Percentiles rank a stretch among this genome's conserved stretches.
Conservation (phyloP, 2,329 filamentous ascomycete genomes). For the Claviceps capensis region DNA sequence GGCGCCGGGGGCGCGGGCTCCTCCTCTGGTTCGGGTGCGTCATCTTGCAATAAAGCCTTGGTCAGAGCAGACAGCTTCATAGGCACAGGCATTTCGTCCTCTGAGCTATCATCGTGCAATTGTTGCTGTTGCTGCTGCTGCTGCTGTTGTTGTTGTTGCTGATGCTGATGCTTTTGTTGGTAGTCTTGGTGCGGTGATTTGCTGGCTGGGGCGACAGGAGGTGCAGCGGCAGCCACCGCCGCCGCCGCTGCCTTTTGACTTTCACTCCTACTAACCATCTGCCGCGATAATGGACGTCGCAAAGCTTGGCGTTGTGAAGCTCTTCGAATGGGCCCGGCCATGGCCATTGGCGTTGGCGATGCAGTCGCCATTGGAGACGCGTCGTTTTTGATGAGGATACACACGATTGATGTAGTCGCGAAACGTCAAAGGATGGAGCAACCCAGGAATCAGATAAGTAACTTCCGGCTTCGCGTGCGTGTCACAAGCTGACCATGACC, state of each 20-base stretch:
- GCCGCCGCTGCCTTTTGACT: conserved; percentile 25
- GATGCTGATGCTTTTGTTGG: too few relatives aligned
- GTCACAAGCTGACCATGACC: conserved; percentile 25
- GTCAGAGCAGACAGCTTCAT: conserved; percentile 91
- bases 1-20: conserved; percentile 30
- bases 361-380: conserved; percentile 31
- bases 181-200: conserved; percentile 23
- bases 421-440: conserved; percentile 11
- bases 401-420: background rate
- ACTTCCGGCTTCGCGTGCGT: conserved; percentile 18
- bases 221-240: conserved; percentile 17
- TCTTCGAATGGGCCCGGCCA: conserved; percentile 35
- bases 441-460: background rate
- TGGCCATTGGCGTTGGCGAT: conserved; percentile 42
- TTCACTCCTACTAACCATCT: conserved; percentile 30
- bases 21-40: conserved; percentile 31
- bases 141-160: too few relatives aligned
- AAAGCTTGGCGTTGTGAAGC: conserved; percentile 43
- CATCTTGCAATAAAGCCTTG: conserved; percentile 64
- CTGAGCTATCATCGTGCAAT: conserved; percentile 67
- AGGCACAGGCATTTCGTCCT: conserved; percentile 82
- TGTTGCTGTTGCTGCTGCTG: conserved; percentile 16
- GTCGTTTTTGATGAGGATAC: conserved; percentile 8
- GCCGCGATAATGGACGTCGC: conserved; percentile 34
- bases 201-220: conserved; percentile 13